Conservation (phyloP, 768 basidiomycete genomes). For the Lactarius tabidus region DNA sequence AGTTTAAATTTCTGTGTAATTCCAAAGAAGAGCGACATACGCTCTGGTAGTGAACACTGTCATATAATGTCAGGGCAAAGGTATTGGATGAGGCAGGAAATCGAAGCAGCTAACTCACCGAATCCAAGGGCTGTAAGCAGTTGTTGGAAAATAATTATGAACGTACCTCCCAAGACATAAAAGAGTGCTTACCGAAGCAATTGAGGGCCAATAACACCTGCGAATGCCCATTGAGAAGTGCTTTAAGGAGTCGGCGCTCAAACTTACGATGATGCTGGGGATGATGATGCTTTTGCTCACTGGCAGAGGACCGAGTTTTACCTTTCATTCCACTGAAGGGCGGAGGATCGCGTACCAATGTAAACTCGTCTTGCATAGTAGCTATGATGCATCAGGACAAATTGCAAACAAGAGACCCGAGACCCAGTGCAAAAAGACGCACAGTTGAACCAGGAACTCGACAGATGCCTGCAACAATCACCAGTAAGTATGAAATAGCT, state of each 20-base stretch:
- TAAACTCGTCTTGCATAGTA: constrained; percentile 10
- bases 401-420: no score
- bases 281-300: constrained; percentile 4
- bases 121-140: constrained; percentile 25
- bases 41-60: constrained; percentile 47
- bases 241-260: background rate
- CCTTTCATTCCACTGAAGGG: background rate
- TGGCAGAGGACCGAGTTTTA: background rate
- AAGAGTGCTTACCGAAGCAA: constrained; percentile 40
- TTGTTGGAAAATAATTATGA: background rate
- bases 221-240: background rate
- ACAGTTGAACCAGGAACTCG: no score
- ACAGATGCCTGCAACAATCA: background rate
- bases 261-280: background rate
- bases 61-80: no score
- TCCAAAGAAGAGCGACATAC: constrained; percentile 30
- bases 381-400: constrained; percentile 1
- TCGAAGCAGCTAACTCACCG: constrained; percentile 23
- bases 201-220: constrained; percentile 36
- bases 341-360: background rate
- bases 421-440: no score
- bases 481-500: background rate
- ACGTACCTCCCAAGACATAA: background rate
- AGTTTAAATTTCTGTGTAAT: constrained; percentile 6
- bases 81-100: background rate